Conservation (phyloP, 345 rosid species). For the Corymbia maculata region DNA sequence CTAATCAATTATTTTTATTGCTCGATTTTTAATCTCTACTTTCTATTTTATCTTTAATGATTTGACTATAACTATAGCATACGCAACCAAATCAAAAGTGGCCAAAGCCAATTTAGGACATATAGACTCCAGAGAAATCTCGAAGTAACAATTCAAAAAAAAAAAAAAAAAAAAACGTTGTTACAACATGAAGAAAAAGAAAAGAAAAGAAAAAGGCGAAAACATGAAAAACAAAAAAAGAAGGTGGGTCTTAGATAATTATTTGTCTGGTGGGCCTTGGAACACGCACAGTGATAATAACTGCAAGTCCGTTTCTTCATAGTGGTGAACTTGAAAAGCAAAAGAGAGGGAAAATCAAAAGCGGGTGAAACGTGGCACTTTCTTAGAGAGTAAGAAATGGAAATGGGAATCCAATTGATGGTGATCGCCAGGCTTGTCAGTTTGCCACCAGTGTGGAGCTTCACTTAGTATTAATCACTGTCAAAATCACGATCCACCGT, state of each 20-base stretch:
- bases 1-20: accelerated
- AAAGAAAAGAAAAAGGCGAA: neutral
- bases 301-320: neutral
- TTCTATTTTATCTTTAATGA: no score
- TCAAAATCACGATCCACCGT: neutral
- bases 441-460: neutral
- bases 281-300: neutral
- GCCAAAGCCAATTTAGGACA: neutral
- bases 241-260: neutral
- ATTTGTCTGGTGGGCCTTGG: neutral
- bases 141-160: neutral
- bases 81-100: neutral
- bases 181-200: neutral
- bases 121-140: neutral
- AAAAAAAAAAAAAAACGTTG: neutral
- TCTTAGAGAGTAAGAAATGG: constrained; percentile 39
- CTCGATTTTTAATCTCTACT: neutral
- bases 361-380: constrained; percentile 10
- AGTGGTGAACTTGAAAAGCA: neutral
- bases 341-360: neutral
- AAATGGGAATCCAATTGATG: neutral
- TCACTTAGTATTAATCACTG: neutral
- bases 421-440: neutral
- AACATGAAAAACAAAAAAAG: neutral
- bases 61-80: neutral